Conservation (phyloP, 352 stramenopile species). For the Pythium brachiatum region DNA sequence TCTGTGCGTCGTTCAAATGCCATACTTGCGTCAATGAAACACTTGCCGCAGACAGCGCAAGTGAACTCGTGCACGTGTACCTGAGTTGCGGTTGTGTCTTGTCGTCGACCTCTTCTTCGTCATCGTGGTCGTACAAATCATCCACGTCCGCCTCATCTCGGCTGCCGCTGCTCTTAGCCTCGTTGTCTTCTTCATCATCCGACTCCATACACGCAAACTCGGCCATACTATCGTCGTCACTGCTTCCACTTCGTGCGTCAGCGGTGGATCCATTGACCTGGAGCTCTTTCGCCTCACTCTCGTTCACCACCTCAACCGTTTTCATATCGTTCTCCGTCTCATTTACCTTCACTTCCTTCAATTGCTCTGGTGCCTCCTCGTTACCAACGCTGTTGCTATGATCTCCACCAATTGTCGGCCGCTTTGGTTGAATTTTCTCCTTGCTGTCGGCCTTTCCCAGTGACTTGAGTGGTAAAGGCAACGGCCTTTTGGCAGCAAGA, state of each 20-base stretch:
- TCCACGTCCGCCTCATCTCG: not conserved
- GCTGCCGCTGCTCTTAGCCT: not conserved
- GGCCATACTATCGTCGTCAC: conserved; percentile 7
- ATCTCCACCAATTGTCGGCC: not conserved
- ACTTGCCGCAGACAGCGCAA: not conserved
- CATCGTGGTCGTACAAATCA: conserved; percentile 16
- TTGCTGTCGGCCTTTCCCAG: not conserved
- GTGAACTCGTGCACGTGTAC: not conserved
- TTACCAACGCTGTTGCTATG: not conserved
- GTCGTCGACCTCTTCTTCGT: conserved; percentile 2
- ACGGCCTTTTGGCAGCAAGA: not conserved
- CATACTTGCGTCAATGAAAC: not conserved
- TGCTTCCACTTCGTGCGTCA: not conserved
- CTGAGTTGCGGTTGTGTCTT: not conserved
- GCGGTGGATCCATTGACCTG: not conserved
- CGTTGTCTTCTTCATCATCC: not conserved
- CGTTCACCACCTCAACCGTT: not conserved
- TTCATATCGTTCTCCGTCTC: not conserved
- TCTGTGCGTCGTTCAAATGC: not conserved
- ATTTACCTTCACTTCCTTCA: not conserved
- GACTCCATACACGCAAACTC: conserved; percentile 24
- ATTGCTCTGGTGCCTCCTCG: not conserved
- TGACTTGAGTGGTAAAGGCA: not conserved
- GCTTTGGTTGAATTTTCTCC: not conserved
- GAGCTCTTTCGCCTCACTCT: not conserved